Conservation (phyloP, 2,329 filamentous ascomycete genomes). For the Penicillium vulpinum region DNA sequence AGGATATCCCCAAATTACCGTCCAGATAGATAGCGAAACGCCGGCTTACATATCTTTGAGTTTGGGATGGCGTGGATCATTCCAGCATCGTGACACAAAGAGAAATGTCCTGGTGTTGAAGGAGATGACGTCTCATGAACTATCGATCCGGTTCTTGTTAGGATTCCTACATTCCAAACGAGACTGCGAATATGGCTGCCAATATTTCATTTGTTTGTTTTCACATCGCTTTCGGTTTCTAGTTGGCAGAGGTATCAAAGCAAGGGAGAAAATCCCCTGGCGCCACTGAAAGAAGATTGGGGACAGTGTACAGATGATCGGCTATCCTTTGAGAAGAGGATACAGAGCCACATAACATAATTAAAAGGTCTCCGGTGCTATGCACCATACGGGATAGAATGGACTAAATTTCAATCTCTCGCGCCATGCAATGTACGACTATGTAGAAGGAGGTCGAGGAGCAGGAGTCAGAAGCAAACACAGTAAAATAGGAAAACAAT, state of each 20-base stretch:
- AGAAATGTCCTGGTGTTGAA: neutral
- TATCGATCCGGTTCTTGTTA: neutral
- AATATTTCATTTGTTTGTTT: neutral
- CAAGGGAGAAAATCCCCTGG: no score
- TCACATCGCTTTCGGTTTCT: neutral
- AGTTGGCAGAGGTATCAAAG: neutral
- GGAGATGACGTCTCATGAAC: neutral
- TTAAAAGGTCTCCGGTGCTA: no score
- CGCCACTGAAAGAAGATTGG: neutral
- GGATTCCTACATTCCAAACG: neutral
- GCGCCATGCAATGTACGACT: neutral
- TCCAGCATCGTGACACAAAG: neutral
- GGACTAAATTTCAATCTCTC: neutral
- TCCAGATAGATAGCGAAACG: neutral
- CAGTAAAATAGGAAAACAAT: neutral
- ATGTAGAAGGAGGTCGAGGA: neutral
- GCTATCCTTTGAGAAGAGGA: neutral
- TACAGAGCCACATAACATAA: neutral
- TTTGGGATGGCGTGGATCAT: neutral
- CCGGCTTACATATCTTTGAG: neutral
- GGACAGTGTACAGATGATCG: neutral
- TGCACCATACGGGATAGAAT: neutral
- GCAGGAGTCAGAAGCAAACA: neutral
- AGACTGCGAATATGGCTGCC: neutral
- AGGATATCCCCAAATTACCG: neutral